Evolutionary conservation across 2,329 filamentous ascomycete genomes (phyloP), one percentile per base, ranked within the genome.

Genomic region (Aotearoamyces nothofagi): DNA sequence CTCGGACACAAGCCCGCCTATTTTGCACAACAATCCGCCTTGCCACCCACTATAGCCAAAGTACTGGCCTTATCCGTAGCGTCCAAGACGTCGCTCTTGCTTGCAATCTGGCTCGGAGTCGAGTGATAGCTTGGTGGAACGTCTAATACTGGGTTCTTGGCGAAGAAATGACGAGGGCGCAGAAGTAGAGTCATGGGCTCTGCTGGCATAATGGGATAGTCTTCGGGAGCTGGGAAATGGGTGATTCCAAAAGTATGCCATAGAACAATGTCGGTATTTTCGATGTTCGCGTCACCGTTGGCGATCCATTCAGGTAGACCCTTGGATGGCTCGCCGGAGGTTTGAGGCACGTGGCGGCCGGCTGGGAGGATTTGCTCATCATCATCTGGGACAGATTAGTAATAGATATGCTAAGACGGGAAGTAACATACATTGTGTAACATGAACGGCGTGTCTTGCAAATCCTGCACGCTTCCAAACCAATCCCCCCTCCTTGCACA

Each of bases 211-310:
- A 93, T 64, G 16, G 86, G 86, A 59, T 82, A 93, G 53, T 93
- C 86, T 49, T 94, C 86, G 0, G 84, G 83, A 0, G 79, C 61
- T 0, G 86, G 84, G 60, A 93, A 87, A 50, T 93, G 86, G 1
- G 78, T 87, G 19, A 93, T 63, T 19, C 86, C 86, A 45, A 93
- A 94, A 0, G 83, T 92, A 56, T 93, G 84, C 84, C 84, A 94
- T 10, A 93, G 66, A 1, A 94, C 84, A 16, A 93, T 58, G 49
- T 94, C 81, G 1, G 74, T 80, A 58, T 93, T 78, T 31, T 78
- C 79, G 40, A 92, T 73, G 15, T 60, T 66, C 33, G 67, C 70
- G 25, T 57, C 57, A 9, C 78, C 73, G 35, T 83, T 69, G 14
- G 70, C 71, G 40, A 63, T 34, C 36, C 46, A 61, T 52, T 49